A percentile compares a stretch with the other conserved stretches of the same genome.
Conservation (phyloP, 257 asterid species). For the Cynanchum wilfordii region DNA sequence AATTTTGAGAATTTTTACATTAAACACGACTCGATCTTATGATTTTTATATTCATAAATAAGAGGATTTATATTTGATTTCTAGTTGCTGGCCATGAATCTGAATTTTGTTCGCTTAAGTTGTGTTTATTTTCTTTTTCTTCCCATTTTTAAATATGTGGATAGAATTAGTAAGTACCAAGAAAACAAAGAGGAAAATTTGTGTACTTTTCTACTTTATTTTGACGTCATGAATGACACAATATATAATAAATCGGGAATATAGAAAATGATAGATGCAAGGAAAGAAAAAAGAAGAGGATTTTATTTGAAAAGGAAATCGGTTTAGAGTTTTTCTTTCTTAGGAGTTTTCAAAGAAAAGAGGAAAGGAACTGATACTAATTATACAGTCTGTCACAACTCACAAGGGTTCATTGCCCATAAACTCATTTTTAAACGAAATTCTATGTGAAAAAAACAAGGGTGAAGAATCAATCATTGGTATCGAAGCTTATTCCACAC, state of each 20-base stretch:
- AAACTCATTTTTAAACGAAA: neutral
- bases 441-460: neutral
- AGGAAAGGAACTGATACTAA: neutral
- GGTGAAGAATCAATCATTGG: conserved; percentile 1
- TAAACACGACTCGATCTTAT: too few relatives aligned
- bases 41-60: too few relatives aligned
- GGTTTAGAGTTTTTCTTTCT: neutral
- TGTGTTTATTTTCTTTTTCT: neutral
- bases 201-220: neutral
- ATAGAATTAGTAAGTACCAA: neutral
- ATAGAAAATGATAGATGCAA: neutral
- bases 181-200: neutral
- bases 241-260: neutral
- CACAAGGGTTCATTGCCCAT: neutral
- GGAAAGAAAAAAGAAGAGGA: neutral
- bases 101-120: too few relatives aligned
- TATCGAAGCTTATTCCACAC: neutral
- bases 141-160: neutral
- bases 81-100: too few relatives aligned
- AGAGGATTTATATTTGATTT: too few relatives aligned
- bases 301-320: neutral
- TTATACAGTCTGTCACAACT: neutral
- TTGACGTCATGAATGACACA: neutral
- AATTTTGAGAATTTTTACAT: too few relatives aligned
- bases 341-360: neutral